Percentiles rank a stretch among this genome's conserved stretches.
phyloP scores from a whole-genome alignment of 139 green algal species.

The Chlorella sp. region DNA sequence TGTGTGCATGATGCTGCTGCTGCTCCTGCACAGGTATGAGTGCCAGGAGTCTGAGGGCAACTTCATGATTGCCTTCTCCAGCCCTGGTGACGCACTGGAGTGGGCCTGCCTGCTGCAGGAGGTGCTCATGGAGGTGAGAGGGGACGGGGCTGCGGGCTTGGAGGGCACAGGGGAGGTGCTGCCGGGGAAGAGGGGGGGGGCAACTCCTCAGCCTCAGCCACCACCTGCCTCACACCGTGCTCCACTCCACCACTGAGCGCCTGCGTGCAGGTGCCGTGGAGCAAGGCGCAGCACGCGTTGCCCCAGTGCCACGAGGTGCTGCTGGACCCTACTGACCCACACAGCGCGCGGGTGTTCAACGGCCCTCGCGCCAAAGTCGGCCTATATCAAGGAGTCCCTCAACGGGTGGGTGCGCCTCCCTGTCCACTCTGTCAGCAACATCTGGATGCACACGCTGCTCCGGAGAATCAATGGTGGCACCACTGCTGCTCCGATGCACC shows the following conservation, averaged over 20 bases:
- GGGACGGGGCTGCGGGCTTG: neutral
- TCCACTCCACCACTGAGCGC: neutral
- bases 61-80: conserved; percentile 56
- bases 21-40: conserved; percentile 16
- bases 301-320: too few relatives aligned
- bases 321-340: too few relatives aligned
- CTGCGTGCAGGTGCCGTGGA: neutral
- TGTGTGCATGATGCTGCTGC: too few relatives aligned
- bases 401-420: too few relatives aligned
- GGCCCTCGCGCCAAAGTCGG: conserved; percentile 47
- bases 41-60: conserved; percentile 41
- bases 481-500: neutral
- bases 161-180: neutral
- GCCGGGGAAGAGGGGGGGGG: too few relatives aligned
- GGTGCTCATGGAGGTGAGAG: conserved; percentile 37
- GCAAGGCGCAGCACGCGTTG: neutral
- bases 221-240: neutral
- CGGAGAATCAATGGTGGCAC: neutral
- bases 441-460: neutral
- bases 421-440: too few relatives aligned
- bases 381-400: conserved; percentile 48
- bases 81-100: conserved; percentile 38
- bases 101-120: conserved; percentile 54
- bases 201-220: too few relatives aligned
- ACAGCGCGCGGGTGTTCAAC: neutral